Evolutionary conservation across 2,329 filamentous ascomycete species (phyloP).

Genomic region (Coleophoma crateriformis): DNA sequence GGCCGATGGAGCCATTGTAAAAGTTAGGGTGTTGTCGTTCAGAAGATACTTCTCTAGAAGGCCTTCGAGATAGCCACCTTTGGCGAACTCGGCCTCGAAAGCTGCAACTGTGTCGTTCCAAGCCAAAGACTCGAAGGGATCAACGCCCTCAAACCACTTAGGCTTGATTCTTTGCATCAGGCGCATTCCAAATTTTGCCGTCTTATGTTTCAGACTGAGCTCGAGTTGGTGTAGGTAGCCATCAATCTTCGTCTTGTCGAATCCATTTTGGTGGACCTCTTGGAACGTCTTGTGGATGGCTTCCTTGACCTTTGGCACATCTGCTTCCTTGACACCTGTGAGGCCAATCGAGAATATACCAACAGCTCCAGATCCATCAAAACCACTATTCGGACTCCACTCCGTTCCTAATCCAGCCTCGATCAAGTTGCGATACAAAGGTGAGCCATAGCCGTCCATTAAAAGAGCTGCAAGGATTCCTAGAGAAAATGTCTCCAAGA

Average conservation of each 20-base stretch:
- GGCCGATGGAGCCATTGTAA: constrained; percentile 86
- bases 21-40: constrained; percentile 80
- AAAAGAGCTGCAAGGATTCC: constrained; percentile 77
- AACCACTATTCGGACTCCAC: constrained; percentile 92
- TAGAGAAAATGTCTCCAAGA: constrained; percentile 84
- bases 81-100: constrained; percentile 72
- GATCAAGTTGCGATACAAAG: constrained; percentile 81
- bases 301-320: constrained; percentile 71
- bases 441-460: constrained; percentile 92
- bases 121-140: constrained; percentile 84
- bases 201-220: constrained; percentile 92
- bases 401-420: constrained; percentile 87
- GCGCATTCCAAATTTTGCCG: constrained; percentile 87
- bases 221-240: constrained; percentile 92
- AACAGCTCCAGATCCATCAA: constrained; percentile 70
- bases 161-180: constrained; percentile 85
- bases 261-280: constrained; percentile 68
- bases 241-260: constrained; percentile 85
- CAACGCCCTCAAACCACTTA: constrained; percentile 91
- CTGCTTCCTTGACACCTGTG: constrained; percentile 78
- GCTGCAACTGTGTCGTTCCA: constrained; percentile 85
- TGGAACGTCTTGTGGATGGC: constrained; percentile 68
- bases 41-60: constrained; percentile 86
- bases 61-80: constrained; percentile 76
- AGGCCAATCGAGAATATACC: constrained; percentile 88